phyloP scores from a whole-genome alignment of 352 stramenopile genomes.

The Pythium volutum region DNA sequence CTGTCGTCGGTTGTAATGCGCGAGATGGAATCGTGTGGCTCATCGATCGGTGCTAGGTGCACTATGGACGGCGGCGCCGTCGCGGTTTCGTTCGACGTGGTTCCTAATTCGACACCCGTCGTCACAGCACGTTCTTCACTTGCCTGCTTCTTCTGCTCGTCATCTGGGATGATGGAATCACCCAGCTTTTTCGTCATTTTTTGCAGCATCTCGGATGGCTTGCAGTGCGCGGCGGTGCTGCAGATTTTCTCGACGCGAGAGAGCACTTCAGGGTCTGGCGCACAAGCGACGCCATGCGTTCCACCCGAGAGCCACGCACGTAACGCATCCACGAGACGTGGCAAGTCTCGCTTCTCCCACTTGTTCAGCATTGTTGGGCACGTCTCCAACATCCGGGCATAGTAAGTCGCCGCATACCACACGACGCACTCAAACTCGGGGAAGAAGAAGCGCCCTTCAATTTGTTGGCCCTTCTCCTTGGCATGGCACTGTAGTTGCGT shows the following conservation, averaged over 20 bases:
- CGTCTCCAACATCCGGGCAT: slow-evolving; percentile 25
- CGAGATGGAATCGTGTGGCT: background rate
- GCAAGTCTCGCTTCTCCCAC: slow-evolving; percentile 26
- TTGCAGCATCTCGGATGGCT: slow-evolving; percentile 11
- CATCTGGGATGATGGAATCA: background rate
- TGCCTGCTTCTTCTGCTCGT: background rate
- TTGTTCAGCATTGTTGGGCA: slow-evolving; percentile 22
- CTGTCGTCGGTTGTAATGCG: slow-evolving; percentile 8
- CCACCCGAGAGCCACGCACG: slow-evolving; percentile 21
- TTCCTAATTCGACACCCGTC: background rate
- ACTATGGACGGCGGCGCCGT: background rate
- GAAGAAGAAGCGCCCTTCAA: slow-evolving; percentile 32
- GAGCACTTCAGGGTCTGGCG: background rate
- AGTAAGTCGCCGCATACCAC: slow-evolving; percentile 38
- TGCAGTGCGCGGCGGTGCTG: background rate
- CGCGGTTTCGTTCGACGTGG: background rate
- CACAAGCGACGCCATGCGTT: background rate
- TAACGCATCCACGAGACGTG: slow-evolving; percentile 18
- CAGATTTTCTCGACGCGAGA: slow-evolving; percentile 15
- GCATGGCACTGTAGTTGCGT: slow-evolving; percentile 34
- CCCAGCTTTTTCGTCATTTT: slow-evolving; percentile 11
- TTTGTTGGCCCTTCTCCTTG: slow-evolving; percentile 29
- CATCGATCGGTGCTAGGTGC: background rate
- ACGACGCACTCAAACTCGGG: slow-evolving; percentile 33
- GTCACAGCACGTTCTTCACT: background rate